Evolutionary conservation across 306 rosid genomes (phyloP).

Genomic region (Oxytropis ochrocephala): DNA sequence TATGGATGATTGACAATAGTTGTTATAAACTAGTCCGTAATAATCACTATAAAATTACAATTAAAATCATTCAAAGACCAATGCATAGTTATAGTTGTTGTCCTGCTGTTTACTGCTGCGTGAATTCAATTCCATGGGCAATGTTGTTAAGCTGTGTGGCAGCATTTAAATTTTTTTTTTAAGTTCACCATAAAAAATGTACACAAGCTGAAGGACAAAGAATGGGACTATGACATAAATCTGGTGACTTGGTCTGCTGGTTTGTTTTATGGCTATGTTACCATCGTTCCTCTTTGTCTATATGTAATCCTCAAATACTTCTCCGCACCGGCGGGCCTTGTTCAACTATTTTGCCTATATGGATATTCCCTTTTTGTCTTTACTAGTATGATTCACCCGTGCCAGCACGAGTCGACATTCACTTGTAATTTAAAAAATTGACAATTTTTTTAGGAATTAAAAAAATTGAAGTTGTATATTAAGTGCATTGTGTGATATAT

Average conservation of each 20-base stretch:
- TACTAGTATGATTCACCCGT: too few relatives aligned
- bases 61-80: background rate
- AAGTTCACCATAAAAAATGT: slow-evolving; percentile 19
- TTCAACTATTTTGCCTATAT: slow-evolving; percentile 85
- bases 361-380: slow-evolving; percentile 90
- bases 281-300: slow-evolving; percentile 66
- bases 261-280: slow-evolving; percentile 89
- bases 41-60: background rate
- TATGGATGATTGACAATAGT: background rate
- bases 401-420: too few relatives aligned
- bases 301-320: slow-evolving; percentile 82
- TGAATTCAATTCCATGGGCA: background rate
- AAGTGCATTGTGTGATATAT: too few relatives aligned
- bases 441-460: too few relatives aligned
- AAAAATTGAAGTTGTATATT: too few relatives aligned
- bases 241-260: slow-evolving; percentile 95
- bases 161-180: slow-evolving; percentile 18
- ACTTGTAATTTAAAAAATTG: too few relatives aligned
- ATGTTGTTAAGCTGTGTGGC: background rate
- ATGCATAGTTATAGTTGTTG: background rate
- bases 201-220: slow-evolving; percentile 68
- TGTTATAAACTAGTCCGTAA: background rate
- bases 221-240: slow-evolving; percentile 91
- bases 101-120: slow-evolving; percentile 1
- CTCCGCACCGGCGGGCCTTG: slow-evolving; percentile 89